Base-by-base conservation (phyloP, 2,329 filamentous ascomycete species). In the Cladophialophora immunda region DNA sequence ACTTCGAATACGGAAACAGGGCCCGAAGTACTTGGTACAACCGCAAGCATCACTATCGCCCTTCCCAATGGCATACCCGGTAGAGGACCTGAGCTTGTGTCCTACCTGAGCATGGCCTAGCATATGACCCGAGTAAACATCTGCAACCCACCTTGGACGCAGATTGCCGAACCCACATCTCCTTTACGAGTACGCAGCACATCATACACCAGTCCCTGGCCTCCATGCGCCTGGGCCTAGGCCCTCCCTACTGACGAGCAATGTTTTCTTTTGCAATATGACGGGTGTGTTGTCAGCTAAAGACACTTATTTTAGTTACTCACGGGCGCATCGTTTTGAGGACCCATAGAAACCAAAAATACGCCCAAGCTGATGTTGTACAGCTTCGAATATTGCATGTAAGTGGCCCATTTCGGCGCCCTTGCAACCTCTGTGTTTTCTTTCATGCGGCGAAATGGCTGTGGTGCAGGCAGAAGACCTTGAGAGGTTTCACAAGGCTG, bases 111-210 rank as follows among this genome's bases (percentile, higher is more conserved):
- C 2, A 27, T 25, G 19, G 19, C 19, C 22, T 25, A 50, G 11
- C 38, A 41, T 41, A 19, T 41, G 32, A 11, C 7, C 6, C 6
- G 32, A 34, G 32, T 2, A 5, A 4, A 34, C 6, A 41, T 17
- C 3, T n/a, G 38, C 38, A 25, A 50, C 9, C 45, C 22, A 25
- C 4, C 22, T 13, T 27, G 22, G 17, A 50, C 19, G 45, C 45
- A 50, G 45, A 50, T 50, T 50, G 22, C 45, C 45, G 19, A 25
- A 50, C 13, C 45, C 45, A 50, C 45, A 25, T 50, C 22, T 22
- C 19, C 19, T 50, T 50, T 27, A 50, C 45, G 45, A 50, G 45
- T 27, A 22, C 41, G 45, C 38, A 15, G 22, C 45, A 13, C 45
- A 25, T 50, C 45, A 38, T 22, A 11, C 45, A 41, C n/a, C 38